Evolutionary conservation across 2,329 filamentous ascomycete genomes (phyloP).

Genomic region (Dactylellina leptospora): DNA sequence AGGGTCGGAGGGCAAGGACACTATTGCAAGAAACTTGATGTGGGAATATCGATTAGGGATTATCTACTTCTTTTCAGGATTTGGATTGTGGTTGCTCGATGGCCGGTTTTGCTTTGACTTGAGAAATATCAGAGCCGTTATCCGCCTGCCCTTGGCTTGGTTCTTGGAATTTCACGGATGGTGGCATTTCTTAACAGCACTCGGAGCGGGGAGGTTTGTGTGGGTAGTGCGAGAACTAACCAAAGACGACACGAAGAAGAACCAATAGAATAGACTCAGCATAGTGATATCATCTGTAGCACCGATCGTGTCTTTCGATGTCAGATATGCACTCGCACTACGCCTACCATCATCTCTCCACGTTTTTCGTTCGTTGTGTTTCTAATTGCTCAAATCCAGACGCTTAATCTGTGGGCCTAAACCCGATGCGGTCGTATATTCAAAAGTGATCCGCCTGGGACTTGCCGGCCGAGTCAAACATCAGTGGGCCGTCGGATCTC

Average conservation of each 20-base stretch:
- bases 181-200: constrained; percentile 11
- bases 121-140: neutral
- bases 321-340: too few species aligned
- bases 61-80: constrained; percentile 10
- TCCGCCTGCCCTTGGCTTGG: constrained; percentile 6
- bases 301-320: neutral
- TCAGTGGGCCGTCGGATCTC: constrained; percentile 17
- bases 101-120: constrained; percentile 3
- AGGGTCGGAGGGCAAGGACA: neutral
- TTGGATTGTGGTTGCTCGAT: constrained; percentile 6
- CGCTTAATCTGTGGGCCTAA: neutral
- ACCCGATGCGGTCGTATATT: constrained; percentile 31
- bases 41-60: constrained; percentile 3
- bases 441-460: neutral
- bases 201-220: constrained; percentile 6
- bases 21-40: neutral
- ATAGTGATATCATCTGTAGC: neutral
- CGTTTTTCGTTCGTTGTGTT: too few species aligned
- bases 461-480: neutral
- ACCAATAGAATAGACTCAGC: neutral
- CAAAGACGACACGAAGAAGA: constrained; percentile 2
- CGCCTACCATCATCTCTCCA: too few species aligned
- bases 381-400: neutral
- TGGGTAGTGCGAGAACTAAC: constrained; percentile 13
- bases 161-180: constrained; percentile 4